These are phyloP conservation scores for Scheffersomyces segobiensis DNA, from an alignment of 1,139 yeast genomes.

Conservation along the genomic window DNA sequence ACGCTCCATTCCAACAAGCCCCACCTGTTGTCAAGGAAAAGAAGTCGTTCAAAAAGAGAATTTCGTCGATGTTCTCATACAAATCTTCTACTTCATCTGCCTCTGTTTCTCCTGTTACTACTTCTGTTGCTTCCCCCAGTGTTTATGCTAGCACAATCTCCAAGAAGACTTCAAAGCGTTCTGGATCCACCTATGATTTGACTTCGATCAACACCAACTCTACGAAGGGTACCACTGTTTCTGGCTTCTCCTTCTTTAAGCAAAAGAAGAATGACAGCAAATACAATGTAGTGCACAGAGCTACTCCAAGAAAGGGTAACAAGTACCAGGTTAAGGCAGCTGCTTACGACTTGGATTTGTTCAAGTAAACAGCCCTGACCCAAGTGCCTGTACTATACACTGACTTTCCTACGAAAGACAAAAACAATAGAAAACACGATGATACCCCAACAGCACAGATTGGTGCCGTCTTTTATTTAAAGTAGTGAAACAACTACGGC, in stretches of 20 bases:
- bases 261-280: slow-evolving; percentile 7
- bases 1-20: background rate
- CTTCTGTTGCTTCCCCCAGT: slow-evolving; percentile 3
- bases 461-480: background rate
- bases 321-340: slow-evolving; percentile 20
- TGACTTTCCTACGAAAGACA: background rate
- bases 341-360: slow-evolving; percentile 14
- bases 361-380: background rate
- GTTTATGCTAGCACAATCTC: slow-evolving; percentile 4
- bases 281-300: slow-evolving; percentile 5
- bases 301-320: slow-evolving; percentile 11
- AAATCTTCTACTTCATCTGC: slow-evolving; percentile 11
- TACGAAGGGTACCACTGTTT: slow-evolving; percentile 24
- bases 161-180: slow-evolving; percentile 2
- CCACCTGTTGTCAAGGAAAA: slow-evolving; percentile 12
- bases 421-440: background rate
- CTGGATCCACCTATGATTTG: slow-evolving; percentile 20
- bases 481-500: background rate
- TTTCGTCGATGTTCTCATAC: slow-evolving; percentile 26
- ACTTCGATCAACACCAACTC: slow-evolving; percentile 31
- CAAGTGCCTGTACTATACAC: background rate
- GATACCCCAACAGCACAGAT: background rate
- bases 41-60: slow-evolving; percentile 27
- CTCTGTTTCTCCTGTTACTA: slow-evolving; percentile 2
- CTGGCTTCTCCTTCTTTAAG: slow-evolving; percentile 37